phyloP scores from a whole-genome alignment of 306 rosid species.

The Luffa acutangula region DNA sequence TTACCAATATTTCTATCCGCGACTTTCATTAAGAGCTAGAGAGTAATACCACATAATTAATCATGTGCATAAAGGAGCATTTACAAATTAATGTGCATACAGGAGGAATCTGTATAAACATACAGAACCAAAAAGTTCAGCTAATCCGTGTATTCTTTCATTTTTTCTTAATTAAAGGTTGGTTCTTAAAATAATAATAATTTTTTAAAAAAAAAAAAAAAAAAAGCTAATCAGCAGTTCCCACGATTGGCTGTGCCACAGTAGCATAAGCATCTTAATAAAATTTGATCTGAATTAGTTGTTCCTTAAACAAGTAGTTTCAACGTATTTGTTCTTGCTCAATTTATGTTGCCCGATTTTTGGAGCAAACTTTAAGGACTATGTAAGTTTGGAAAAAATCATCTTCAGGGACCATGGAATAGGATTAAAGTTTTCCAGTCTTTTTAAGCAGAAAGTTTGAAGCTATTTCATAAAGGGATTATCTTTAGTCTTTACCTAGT shows the following conservation, averaged over 20 bases:
- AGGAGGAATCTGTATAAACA: not conserved
- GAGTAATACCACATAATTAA: not conserved
- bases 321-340: not conserved
- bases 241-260: not conserved
- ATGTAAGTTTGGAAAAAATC: not conserved
- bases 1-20: not conserved
- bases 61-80: not conserved
- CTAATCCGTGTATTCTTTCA: too few species aligned
- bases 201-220: too few species aligned
- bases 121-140: not conserved
- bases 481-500: not conserved
- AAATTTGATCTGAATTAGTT: not conserved
- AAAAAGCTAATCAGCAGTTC: not conserved
- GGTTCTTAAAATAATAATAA: too few species aligned
- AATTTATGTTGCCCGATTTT: not conserved
- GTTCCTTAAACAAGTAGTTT: not conserved
- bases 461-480: not conserved
- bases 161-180: too few species aligned
- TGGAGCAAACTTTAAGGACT: not conserved
- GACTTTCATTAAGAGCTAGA: not conserved
- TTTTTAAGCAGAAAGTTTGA: not conserved
- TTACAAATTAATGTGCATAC: not conserved
- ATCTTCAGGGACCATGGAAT: not conserved
- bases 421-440: not conserved
- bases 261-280: not conserved